Evolutionary conservation across 2,329 filamentous ascomycete species (phyloP), one percentile per base, ranked within the genome.

Genomic region (Epichloe festucae): DNA sequence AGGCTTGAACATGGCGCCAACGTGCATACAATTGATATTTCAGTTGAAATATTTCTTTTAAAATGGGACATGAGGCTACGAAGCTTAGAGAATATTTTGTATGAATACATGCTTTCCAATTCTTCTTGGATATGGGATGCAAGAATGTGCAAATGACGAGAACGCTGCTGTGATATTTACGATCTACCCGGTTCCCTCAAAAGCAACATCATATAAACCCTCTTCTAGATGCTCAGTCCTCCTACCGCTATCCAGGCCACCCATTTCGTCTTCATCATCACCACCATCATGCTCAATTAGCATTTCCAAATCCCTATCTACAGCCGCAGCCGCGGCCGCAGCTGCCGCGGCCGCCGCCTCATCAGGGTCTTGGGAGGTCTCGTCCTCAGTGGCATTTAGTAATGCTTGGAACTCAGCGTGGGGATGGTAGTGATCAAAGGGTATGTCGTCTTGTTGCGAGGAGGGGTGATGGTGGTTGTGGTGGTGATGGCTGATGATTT

Each of bases 371-470:
- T 49, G 48, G 21, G 57, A 61, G n/a, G 59, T 66, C 44, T 65
- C 70, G 52, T 65, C 63, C 48, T 70, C 72, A 0, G 71, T 70
- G 2, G 72, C 75, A 58, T 74, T 71, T 3, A 80, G 70, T 2
- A 80, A 63, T 1, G 75, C 74, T 51, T 79, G 75, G 58, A 80
- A 78, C 44, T 78, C 72, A 0, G 73, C 65, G 27, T 76, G 71
- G 3, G 68, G 59, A 51, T 68, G 63, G 56, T 69, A 67, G 47
- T 70, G 63, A 49, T 69, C 67, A 54, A 74, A 75, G 21, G 65
- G 57, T 45, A 59, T 61, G 52, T 70, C 64, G 10, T 60, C 60
- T 42, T 53, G 49, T 23, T 43, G 51, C 39, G 34, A 50, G 46
- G 38, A 14, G 19, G 46, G 56, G 49, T 63, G 61, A 52, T 65